Base-by-base conservation (phyloP, 768 basidiomycete genomes). In the Porpolomopsis calyptriformis region DNA sequence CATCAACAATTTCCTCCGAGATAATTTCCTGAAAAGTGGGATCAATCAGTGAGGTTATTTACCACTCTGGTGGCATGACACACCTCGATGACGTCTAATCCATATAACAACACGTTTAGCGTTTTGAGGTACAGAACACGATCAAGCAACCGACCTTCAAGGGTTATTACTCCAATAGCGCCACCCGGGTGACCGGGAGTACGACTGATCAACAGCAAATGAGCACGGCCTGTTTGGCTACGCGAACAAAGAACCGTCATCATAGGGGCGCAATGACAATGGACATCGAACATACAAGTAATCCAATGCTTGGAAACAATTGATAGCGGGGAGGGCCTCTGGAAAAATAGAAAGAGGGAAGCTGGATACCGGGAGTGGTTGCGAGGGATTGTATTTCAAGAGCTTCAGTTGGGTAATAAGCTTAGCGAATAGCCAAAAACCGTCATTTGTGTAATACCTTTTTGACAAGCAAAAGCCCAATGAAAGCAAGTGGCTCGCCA, bases 1-100 rank as follows among this genome's bases (percentile, higher is more conserved):
- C 92, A 56, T 94, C 92, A 24, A 94, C 85, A 45, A 96, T 94
- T 60, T 96, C 93, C 64, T 96, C 91, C 0, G 85, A 82, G 16
- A 97, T 88, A 51, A 98, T 96, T 73, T 94, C 92, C 74, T 88
- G 63, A 49, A 44, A 33, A 11, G 14, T n/a, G n/a, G 19, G 12
- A 34, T 25, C 20, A 8, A 10, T 18, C 10, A 25, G 4, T 10
- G 26, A 36, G 19, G 12, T 2, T 20, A 37, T 26, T n/a, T 23
- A 40, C 3, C n/a, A 19, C 16, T n/a, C 50, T n/a, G n/a, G n/a
- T n/a, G n/a, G n/a, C 41, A 35, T 14, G 37, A 52, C 55, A 46
- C 36, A 76, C 78, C 60, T 88, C 85, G 48, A 88, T 86, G 52
- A 88, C 77, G 57, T 88, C 85, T 82, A 44, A 1, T 12, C 2